Evolutionary conservation across 2,329 filamentous ascomycete genomes (phyloP).

Genomic region (Cryphonectria nitschkei): DNA sequence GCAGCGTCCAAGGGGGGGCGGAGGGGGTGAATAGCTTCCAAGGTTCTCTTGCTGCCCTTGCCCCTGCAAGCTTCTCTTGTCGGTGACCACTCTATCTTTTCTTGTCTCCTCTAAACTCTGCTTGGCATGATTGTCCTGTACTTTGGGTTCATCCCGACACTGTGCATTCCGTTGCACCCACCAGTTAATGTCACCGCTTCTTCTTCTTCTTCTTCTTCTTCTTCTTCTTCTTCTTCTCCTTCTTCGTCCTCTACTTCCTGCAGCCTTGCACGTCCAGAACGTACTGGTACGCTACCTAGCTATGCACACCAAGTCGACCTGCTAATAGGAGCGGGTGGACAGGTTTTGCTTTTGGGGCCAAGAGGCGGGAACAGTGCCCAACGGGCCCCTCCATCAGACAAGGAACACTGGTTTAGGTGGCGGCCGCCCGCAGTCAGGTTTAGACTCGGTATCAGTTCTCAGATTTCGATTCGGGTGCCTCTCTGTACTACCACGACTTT

Average conservation of each 20-base stretch:
- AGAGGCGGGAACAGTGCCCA: background rate
- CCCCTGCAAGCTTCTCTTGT: background rate
- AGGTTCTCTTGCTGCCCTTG: constrained; percentile 1
- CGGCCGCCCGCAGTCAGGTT: background rate
- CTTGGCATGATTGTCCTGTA: background rate
- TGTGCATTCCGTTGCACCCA: background rate
- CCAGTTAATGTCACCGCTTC: background rate
- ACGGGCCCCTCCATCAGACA: background rate
- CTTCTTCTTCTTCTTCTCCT: background rate
- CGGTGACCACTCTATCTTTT: background rate
- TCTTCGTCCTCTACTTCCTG: background rate
- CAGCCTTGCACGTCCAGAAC: background rate
- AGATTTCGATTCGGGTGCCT: background rate
- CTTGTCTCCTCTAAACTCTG: background rate
- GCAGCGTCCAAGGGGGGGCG: background rate
- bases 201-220: background rate
- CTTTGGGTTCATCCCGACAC: background rate
- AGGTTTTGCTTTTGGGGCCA: background rate
- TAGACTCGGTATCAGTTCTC: background rate
- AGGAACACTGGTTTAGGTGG: background rate
- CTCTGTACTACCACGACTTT: background rate
- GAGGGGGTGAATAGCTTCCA: background rate
- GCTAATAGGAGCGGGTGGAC: background rate
- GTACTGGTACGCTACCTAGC: background rate
- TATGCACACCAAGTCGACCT: background rate